Percentiles rank a stretch among this genome's conserved stretches.
These are phyloP conservation scores for Bifiguratus adelaidae DNA, from an alignment of 192 early-diverging fungal species.

Conservation along the genomic window DNA sequence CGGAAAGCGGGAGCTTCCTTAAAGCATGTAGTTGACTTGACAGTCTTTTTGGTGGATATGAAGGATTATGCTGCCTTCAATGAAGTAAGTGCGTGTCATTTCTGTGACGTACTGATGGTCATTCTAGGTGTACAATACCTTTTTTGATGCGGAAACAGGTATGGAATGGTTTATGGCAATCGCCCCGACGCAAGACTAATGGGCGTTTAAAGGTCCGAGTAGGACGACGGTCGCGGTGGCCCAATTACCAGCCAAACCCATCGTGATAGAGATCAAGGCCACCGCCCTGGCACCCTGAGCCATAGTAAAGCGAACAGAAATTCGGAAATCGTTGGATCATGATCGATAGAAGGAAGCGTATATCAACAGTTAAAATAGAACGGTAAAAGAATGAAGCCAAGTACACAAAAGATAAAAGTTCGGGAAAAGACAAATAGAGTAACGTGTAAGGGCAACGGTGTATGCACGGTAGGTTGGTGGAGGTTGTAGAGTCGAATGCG, in stretches of 20 bases:
- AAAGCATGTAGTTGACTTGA: conserved; percentile 54
- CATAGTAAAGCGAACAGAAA: too few relatives aligned
- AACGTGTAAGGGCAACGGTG: too few relatives aligned
- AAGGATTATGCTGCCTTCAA: conserved; percentile 52
- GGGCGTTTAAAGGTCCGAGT: conserved; percentile 17
- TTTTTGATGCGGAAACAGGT: conserved; percentile 44
- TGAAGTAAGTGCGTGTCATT: conserved; percentile 11
- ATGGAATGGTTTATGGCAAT: too few relatives aligned
- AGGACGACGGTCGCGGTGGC: conserved; percentile 57
- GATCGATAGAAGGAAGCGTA: too few relatives aligned
- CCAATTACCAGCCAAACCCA: conserved; percentile 41
- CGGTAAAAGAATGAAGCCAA: too few relatives aligned
- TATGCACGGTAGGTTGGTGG: too few relatives aligned
- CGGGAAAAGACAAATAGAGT: too few relatives aligned
- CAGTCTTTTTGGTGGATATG: conserved; percentile 66
- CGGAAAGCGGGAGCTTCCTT: conserved; percentile 35
- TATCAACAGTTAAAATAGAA: too few relatives aligned
- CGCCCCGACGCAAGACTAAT: too few relatives aligned
- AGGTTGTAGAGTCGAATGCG: too few relatives aligned
- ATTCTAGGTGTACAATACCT: conserved; percentile 47
- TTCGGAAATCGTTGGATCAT: too few relatives aligned
- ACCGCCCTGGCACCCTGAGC: conserved; percentile 30
- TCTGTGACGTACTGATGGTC: not conserved
- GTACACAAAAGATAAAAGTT: too few relatives aligned
- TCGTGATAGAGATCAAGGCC: conserved; percentile 59